Evolutionary conservation across 768 basidiomycete genomes (phyloP).

Genomic region (Paxillus ammoniavirescens): DNA sequence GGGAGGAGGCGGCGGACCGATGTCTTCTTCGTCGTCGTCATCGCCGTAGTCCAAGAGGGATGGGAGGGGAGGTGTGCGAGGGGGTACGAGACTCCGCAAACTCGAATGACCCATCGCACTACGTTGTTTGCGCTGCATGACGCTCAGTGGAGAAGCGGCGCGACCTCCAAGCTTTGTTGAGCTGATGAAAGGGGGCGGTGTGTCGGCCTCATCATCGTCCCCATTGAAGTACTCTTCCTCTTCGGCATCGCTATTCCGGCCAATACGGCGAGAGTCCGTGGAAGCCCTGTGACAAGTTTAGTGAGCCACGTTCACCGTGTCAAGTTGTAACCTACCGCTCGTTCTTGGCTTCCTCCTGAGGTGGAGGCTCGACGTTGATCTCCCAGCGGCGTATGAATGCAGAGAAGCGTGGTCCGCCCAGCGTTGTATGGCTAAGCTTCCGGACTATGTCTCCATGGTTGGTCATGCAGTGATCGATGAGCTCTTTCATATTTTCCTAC

Average conservation of each 20-base stretch:
- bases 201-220: slow-evolving; percentile 75
- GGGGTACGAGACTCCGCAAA: slow-evolving; percentile 38
- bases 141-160: slow-evolving; percentile 31
- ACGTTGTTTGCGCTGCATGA: slow-evolving; percentile 61
- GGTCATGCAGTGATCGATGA: slow-evolving; percentile 83
- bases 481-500: slow-evolving; percentile 85
- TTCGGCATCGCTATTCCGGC: slow-evolving; percentile 60
- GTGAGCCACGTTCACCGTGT: slow-evolving; percentile 1
- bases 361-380: slow-evolving; percentile 84
- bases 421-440: slow-evolving; percentile 54
- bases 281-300: slow-evolving; percentile 33
- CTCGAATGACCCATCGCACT: slow-evolving; percentile 42
- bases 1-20: slow-evolving; percentile 16
- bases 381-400: slow-evolving; percentile 82
- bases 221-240: slow-evolving; percentile 95
- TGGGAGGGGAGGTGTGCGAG: slow-evolving; percentile 53
- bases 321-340: slow-evolving; percentile 44
- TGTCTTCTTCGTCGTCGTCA: slow-evolving; percentile 52
- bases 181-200: slow-evolving; percentile 32
- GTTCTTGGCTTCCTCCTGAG: slow-evolving; percentile 47
- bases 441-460: slow-evolving; percentile 66
- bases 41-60: slow-evolving; percentile 78
- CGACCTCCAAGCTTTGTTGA: slow-evolving; percentile 26
- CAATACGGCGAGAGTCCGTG: slow-evolving; percentile 40
- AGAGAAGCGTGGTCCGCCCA: slow-evolving; percentile 67